Base-by-base conservation (phyloP, 2,329 filamentous ascomycete species). In the Fonsecaea nubica region DNA sequence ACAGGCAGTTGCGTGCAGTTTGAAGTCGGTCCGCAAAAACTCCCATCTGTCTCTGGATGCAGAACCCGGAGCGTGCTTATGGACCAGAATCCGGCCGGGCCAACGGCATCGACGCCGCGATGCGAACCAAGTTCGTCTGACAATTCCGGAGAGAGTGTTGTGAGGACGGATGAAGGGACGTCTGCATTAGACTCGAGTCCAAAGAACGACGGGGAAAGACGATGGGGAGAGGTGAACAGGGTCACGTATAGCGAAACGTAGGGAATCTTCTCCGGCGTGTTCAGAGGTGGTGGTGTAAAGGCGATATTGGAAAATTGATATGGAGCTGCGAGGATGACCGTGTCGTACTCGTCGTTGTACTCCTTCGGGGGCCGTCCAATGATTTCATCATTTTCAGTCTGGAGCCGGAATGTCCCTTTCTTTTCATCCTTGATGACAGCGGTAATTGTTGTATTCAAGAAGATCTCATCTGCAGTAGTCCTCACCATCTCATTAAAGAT, bases 161-260 rank as follows among this genome's bases (percentile, higher is more conserved):
- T 98, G 60, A 97, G 86, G 55, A 99, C 86, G 21, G 87, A 88
- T 66, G 87, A 87, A 0, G 95, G 95, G 0, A 90, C 86, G 15
- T 81, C 76, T 35, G 81, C 79, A n/a, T 79, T 83, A 3, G 69
- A 71, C 12, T 73, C 72, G 1, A 96, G 82, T 63, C 87, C 86
- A 82, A 98, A 98, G 75, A 88, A 93, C 2, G 77, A 77, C 0
- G 90, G 85, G 21, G 86, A 89, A n/a, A 96, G 84, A n/a, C 80
- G 84, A 72, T 89, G 86, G 0, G 92, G 88, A 0, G 92, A 92
- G 0, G 93, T 84, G 74, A 99, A 94, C 0, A 98, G 86, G 0
- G 94, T 98, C 60, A 97, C 94, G 74, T 98, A 90, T 0, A 98
- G 85, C 56, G 86, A 86, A 2, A 92, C 91, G 76, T 97, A 99